Evolutionary conservation across 805 yeast genomes (phyloP), one percentile per base, ranked within the genome.

Genomic region (Wickerhamomyces mucosus): DNA sequence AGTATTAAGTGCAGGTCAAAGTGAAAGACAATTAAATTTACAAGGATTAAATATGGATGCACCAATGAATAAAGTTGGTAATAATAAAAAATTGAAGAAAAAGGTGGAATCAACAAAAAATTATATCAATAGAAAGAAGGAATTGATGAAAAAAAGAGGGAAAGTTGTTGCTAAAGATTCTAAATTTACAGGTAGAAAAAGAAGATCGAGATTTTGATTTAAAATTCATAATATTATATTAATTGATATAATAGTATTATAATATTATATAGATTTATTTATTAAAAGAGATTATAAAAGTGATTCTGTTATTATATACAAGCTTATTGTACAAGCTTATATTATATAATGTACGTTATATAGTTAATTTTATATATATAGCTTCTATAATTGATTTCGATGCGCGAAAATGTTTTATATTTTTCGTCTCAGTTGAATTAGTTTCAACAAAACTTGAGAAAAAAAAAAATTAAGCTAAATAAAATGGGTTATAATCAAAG

Each of bases 71-170:
- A 46, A 65, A 55, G 44, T 65, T 63, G 42, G 67, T 33, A 27
- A 41, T 15, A 36, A 42, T 3, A 54, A 50, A 36, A 50, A 48
- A 33, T 35, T 45, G 19, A 56, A 48, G 42, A 54, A 70, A 53
- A 65, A 69, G 36, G 54, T 71, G 39, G 97, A 89, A 59, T 64
- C 82, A 4, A 73, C 69, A 47, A 86, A 84, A 55, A 92, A 77
- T 4, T 92, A 69, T 54, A 85, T 92, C 44, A 65, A 65, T 46
- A 74, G 98, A 55, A 92, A 92, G 81, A 92, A 92, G 65, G 95
- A 83, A 34, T 64, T 88, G 34, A 85, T 81, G 89, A 79, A 78
- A 51, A 82, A 80, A 56, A 74, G 97, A 51, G 98, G 98, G 27
- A 81, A 81, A 53, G 58, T 61, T 25, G 97, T 89, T 6, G 95